Evolutionary conservation across 495 filamentous ascomycete species (phyloP), one percentile per base, ranked within the genome.

Genomic region (Cryomyces minteri): DNA sequence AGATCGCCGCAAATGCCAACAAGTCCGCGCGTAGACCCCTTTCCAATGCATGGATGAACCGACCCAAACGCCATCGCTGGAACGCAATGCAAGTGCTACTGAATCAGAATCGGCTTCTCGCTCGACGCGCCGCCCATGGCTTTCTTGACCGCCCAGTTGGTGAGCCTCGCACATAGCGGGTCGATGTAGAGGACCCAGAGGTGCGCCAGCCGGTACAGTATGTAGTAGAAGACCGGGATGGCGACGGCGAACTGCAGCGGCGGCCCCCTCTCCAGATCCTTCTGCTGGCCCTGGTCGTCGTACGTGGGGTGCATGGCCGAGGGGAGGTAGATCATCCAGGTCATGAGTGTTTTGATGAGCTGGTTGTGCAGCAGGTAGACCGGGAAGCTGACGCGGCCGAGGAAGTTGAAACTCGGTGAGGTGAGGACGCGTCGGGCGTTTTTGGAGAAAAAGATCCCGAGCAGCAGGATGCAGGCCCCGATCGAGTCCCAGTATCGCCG

Each of bases 351-450:
- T 33, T 58, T 58, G 41, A 58, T 58, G 8, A 58, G 12, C 12
- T 47, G 45, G 48, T 55, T 55, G 50, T 58, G 55, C 28, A 58
- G 33, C 4, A 58, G 46, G 48, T 58, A 58, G 10, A 58, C 53
- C 6, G 55, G 53, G 44, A 58, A 56, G 41, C 50, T 53, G 48
- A 58, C 53, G 39, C 51, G 50, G 31, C 55, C 55, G 39, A 58
- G 43, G 43, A 53, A 58, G 48, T 56, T 55, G 48, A 56, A 56
- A 36, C 52, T 31, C 4, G 50, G 50, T 9, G 47, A 51, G 14
- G 53, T 53, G 39, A 58, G 51, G 4, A 56, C 40, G 6, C 48
- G 44, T 25, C 55, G 55, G 9, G 53, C 53, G 43, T 53, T 51
- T 3, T 43, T 41, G 14, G 49, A 53, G 50, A 51, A 51, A 43